Base-by-base conservation (phyloP, 352 stramenopile genomes). In the Pseudoperonospora humuli region DNA sequence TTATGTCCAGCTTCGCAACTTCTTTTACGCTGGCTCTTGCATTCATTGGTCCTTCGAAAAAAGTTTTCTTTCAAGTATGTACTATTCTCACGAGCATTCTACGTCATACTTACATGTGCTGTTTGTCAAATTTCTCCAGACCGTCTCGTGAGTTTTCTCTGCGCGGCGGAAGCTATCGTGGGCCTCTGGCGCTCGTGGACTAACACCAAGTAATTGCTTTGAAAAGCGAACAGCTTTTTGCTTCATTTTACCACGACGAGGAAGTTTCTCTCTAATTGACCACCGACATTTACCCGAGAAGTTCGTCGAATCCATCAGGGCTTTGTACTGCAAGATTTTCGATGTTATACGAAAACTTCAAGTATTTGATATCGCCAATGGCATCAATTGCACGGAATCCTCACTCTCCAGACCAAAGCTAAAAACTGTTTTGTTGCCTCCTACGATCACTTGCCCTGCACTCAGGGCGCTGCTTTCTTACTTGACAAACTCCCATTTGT, bases 401-500 rank as follows among this genome's bases (percentile, higher is more conserved):
- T 44, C 35, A 25, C 43, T 15, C 27, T 20, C 23, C 25, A 18
- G 50, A 25, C 50, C 25, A 47, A 50, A 40, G 42, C 46, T 51
- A 54, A 50, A 43, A 49, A 18, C 14, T 9, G 13, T 17, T 46
- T 39, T 39, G 17, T 3, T 49, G 39, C 36, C 11, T 39, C 38
- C 14, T 41, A 37, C 26, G 20, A 48, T 41, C 24, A 42, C 2
- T 27, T 44, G 32, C 7, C 31, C 39, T 31, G n/a, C 28, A 37
- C 41, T 11, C 15, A 37, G 19, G 17, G 10, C 48, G 36, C 8
- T 10, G 26, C 19, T 38, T 26, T 46, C 44, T 57, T 79, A 91
- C 63, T 89, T 89, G 61, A 94, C 80, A 62, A 96, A 97, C 61
- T 98, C 94, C 94, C 94, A 98, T 61, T 98, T 98, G 61, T 97